A percentile compares a stretch with the other conserved stretches of the same genome.
These are phyloP conservation scores for Candida tetrigidarum DNA, from an alignment of 1,139 yeast genomes.

Conservation along the genomic window DNA sequence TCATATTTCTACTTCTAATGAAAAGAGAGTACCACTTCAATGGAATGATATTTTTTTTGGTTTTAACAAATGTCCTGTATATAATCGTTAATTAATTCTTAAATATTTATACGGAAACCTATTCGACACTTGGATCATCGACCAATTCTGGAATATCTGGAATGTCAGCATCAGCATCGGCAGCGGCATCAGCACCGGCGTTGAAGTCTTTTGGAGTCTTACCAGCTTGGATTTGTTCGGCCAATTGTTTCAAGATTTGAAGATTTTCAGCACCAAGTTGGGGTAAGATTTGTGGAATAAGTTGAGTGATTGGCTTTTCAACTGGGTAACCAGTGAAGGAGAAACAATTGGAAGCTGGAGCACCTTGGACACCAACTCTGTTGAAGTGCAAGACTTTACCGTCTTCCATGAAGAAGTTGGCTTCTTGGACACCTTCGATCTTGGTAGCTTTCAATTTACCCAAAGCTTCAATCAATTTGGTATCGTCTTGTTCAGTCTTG, in stretches of 20 bases:
- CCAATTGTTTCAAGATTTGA: slow-evolving; percentile 86
- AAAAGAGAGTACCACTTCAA: too few species aligned
- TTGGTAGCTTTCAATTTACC: slow-evolving; percentile 90
- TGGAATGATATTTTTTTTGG: too few species aligned
- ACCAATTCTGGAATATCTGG: slow-evolving; percentile 93
- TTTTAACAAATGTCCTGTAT: background rate
- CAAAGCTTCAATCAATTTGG: slow-evolving; percentile 88
- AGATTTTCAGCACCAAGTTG: slow-evolving; percentile 97
- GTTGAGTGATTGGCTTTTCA: slow-evolving; percentile 90
- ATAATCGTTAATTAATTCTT: slow-evolving; percentile 4
- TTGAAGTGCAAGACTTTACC: slow-evolving; percentile 96
- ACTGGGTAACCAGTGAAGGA: slow-evolving; percentile 96
- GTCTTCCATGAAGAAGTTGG: slow-evolving; percentile 96
- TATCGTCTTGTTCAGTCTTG: slow-evolving; percentile 79
- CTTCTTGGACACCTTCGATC: slow-evolving; percentile 91
- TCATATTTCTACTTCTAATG: too few species aligned
- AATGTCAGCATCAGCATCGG: slow-evolving; percentile 45
- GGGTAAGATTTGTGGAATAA: slow-evolving; percentile 93
- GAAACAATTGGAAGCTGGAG: slow-evolving; percentile 88
- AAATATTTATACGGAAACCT: slow-evolving; percentile 4
- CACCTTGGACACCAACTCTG: slow-evolving; percentile 94
- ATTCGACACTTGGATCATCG: slow-evolving; percentile 37
- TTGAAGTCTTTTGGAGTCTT: slow-evolving; percentile 54
- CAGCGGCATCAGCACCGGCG: slow-evolving; percentile 53
- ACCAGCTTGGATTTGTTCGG: slow-evolving; percentile 82